These are phyloP conservation scores for Calocybe cyanea DNA, from an alignment of 768 basidiomycete species.

Conservation along the genomic window DNA sequence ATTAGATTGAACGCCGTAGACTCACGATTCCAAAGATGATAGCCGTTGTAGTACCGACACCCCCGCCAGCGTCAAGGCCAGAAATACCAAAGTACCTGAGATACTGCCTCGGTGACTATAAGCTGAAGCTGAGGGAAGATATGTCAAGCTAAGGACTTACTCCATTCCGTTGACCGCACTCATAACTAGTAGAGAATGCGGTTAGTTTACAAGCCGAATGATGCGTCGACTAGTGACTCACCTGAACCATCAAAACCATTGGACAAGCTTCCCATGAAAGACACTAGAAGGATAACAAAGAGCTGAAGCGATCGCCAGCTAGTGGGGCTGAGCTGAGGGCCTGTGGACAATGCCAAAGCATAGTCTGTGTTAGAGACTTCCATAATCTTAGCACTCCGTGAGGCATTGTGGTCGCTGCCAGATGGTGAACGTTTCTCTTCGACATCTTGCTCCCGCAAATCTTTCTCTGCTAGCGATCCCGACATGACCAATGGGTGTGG, in stretches of 20 bases:
- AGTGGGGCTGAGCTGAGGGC: conserved; percentile 36
- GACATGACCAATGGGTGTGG: conserved; percentile 13
- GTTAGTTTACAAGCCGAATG: neutral
- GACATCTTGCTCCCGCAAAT: neutral
- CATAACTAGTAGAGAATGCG: conserved; percentile 31
- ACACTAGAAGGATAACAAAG: conserved; percentile 36
- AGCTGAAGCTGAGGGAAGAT: conserved; percentile 1
- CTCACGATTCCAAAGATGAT: conserved; percentile 44
- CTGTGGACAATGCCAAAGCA: conserved; percentile 40
- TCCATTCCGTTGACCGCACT: conserved; percentile 45
- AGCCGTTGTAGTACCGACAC: conserved; percentile 39
- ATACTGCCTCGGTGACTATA: conserved; percentile 28
- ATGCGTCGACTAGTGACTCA: conserved; percentile 15
- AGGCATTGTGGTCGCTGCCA: conserved; percentile 1
- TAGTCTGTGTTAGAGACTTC: conserved; percentile 36
- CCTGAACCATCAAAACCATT: conserved; percentile 47
- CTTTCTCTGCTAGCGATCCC: conserved; percentile 12
- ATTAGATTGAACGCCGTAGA: neutral
- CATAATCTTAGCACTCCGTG: conserved; percentile 20
- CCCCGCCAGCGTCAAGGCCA: conserved; percentile 36
- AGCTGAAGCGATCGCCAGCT: conserved; percentile 37
- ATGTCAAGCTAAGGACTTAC: conserved; percentile 21
- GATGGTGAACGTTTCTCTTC: conserved; percentile 9
- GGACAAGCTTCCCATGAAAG: conserved; percentile 43
- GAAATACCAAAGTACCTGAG: conserved; percentile 36